A percentile compares a stretch with the other conserved stretches of the same genome.
Evolutionary conservation across 805 yeast genomes (phyloP).

Genomic region (Ogataea angusta): DNA sequence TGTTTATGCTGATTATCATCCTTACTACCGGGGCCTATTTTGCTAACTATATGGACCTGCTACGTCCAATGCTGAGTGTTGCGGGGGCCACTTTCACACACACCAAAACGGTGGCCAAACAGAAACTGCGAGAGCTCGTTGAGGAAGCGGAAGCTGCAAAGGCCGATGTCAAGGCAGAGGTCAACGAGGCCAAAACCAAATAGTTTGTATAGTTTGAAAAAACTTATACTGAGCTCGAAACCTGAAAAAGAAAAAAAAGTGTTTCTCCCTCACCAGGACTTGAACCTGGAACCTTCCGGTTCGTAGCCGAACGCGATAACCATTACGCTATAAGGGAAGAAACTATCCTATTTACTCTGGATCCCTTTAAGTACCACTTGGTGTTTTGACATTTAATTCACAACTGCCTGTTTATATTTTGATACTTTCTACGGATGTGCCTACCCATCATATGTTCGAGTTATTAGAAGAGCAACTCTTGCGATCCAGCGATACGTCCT

Average conservation of each 20-base stretch:
- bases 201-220: conserved; percentile 8
- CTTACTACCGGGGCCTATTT: conserved; percentile 60
- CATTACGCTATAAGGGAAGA: conserved; percentile 32
- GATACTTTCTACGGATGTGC: not conserved
- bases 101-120: conserved; percentile 53
- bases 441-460: conserved; percentile 10
- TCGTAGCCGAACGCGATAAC: conserved; percentile 35
- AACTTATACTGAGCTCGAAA: too few species aligned
- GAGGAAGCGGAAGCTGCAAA: conserved; percentile 1
- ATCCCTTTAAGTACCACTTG: not conserved
- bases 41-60: conserved; percentile 64
- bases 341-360: conserved; percentile 3
- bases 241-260: conserved; percentile 25
- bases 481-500: conserved; percentile 23
- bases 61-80: conserved; percentile 71
- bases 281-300: conserved; percentile 48
- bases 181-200: not conserved
- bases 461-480: conserved; percentile 23
- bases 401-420: not conserved
- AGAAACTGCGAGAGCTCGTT: conserved; percentile 55
- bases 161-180: not conserved
- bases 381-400: not conserved
- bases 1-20: conserved; percentile 60
- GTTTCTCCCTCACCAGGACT: conserved; percentile 46
- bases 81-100: conserved; percentile 56